Base-by-base conservation (phyloP, 768 basidiomycete genomes). In the Suillus subalutaceus region DNA sequence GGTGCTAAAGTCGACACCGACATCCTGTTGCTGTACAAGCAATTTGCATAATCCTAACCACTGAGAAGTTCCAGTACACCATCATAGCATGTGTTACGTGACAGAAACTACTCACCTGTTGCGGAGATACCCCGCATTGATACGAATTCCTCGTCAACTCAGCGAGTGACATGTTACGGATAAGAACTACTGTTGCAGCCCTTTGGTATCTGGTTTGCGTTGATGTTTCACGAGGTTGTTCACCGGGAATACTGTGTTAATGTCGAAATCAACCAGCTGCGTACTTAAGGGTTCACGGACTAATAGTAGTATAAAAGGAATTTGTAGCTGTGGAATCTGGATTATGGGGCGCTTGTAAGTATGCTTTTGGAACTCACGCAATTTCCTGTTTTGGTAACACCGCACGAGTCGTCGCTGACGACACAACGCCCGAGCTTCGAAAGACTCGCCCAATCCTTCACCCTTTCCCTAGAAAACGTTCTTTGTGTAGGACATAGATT, bases 121-220 rank as follows among this genome's bases (percentile, higher is more conserved):
- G 67, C 26, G 91, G 79, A 58, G 88, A 81, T 23, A 92, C 76
- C 8, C 91, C 91, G 72, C 84, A 86, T 70, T 91, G 88, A 67
- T 91, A 92, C 46, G 88, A 85, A 74, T 92, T 92, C 65, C 89
- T 82, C 18, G 91, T 90, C 55, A 93, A 77, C 65, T 86, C 90
- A 44, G 83, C 83, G 46, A 93, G 73, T 44, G 90, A 90, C 91
- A 92, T 92, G 37, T 26, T 23, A n/a, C 26, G 40, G 37, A 15
- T 37, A 30, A 44, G 53, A 32, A 62, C 26, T 26, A 13, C 18
- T 62, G 26, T 43, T 35, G 23, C 61, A 15, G n/a, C 13, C 32
- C 13, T 48, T 30, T 46, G 13, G 23, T 50, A 35, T 30, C 32
- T 20, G 15, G 6, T 30, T 56, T 53, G 15, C 20, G 26, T 20